These are phyloP conservation scores for Solanum appendiculatum DNA, from an alignment of 257 asterid genomes.

Conservation along the genomic window DNA sequence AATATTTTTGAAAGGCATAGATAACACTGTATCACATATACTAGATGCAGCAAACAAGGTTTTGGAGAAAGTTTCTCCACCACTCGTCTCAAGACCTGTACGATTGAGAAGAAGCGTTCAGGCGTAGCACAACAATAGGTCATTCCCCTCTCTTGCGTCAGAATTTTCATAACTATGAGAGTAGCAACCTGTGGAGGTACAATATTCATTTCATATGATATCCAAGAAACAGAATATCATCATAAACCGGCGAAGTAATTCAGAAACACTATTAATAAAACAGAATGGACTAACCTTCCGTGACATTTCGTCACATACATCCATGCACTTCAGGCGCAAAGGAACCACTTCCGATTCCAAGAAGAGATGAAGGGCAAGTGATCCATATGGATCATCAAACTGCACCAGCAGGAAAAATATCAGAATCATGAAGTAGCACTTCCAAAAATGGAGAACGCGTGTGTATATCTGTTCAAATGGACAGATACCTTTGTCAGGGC, in stretches of 20 bases:
- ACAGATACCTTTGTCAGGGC: too few species aligned
- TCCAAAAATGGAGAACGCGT: too few species aligned
- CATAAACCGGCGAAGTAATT: background rate
- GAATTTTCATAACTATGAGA: background rate
- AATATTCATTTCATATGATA: background rate
- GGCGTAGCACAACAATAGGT: background rate
- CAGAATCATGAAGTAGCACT: too few species aligned
- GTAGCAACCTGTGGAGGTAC: background rate
- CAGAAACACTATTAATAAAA: background rate
- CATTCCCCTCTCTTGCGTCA: background rate
- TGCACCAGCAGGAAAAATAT: background rate
- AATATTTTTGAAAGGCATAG: background rate
- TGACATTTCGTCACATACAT: background rate
- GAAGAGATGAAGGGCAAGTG: background rate
- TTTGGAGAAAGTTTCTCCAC: background rate
- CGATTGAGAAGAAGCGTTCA: background rate
- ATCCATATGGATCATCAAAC: constrained; percentile 1
- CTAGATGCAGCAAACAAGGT: background rate
- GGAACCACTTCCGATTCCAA: background rate
- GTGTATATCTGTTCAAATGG: too few species aligned
- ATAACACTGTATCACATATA: background rate
- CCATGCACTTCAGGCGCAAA: background rate
- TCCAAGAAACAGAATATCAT: background rate
- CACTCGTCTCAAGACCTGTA: background rate
- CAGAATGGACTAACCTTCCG: background rate